Percentiles rank a stretch among this genome's conserved stretches.
These are phyloP conservation scores for Lachnellula subtilissima DNA, from an alignment of 2,329 filamentous ascomycete genomes.

Conservation along the genomic window DNA sequence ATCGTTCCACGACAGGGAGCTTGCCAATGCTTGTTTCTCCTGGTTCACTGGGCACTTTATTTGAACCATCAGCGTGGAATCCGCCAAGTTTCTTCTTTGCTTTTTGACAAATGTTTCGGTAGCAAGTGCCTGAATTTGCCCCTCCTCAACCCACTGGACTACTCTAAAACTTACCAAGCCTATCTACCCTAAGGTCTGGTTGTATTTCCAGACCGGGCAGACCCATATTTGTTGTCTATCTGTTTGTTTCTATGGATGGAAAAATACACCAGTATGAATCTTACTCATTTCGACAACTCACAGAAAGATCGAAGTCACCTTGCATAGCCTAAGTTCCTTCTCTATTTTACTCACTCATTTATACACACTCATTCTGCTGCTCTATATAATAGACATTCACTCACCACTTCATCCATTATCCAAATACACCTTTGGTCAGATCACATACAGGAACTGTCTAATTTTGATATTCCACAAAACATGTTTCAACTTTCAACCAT, in stretches of 20 bases:
- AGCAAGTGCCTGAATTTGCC: no score
- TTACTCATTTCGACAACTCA: no score
- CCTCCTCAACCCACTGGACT: neutral
- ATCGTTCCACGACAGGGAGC: neutral
- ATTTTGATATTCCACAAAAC: slow-evolving; percentile 9
- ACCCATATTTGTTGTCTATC: neutral
- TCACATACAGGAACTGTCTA: neutral
- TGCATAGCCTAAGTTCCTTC: no score
- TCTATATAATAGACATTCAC: no score
- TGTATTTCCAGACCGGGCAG: neutral
- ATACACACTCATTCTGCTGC: no score
- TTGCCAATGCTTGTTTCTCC: neutral
- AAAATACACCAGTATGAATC: no score
- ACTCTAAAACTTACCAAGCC: neutral
- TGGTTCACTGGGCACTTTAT: neutral
- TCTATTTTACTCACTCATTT: no score
- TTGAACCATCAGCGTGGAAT: neutral
- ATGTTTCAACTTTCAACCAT: slow-evolving; percentile 25
- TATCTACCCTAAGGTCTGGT: neutral
- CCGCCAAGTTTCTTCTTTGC: neutral
- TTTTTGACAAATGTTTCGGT: neutral
- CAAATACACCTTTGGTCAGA: no score
- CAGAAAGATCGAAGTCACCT: no score
- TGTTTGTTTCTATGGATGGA: no score
- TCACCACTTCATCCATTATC: no score